Base-by-base conservation (phyloP, 495 filamentous ascomycete genomes). In the Neurospora sp. region DNA sequence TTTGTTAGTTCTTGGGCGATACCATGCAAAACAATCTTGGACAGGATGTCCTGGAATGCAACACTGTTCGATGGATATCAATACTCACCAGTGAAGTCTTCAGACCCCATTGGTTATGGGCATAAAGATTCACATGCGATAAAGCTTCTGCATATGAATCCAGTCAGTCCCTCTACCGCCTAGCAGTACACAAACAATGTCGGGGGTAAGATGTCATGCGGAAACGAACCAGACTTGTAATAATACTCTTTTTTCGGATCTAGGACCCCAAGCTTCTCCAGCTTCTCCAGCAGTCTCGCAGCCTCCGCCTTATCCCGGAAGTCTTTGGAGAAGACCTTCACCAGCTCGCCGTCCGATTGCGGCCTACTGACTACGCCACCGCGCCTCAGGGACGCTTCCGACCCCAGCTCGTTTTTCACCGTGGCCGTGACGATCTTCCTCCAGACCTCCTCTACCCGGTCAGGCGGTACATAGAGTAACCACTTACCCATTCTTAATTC, bases 241-340 rank as follows among this genome's bases (percentile, higher is more conserved):
- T 92, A 94, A 69, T 96, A 87, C 16, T 85, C 83, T 71, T 78
- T 83, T 0, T 82, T 81, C 4, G 73, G 72, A 27, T 83, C 83
- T 22, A 90, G 84, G 71, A 95, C 77, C 6, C 86, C 88, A 71
- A 93, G 77, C 61, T 87, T 82, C 53, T 86, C 84, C 74, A 96
- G 76, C 72, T 82, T 85, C 74, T 81, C 74, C 71, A 93, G 74
- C 18, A 96, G 90, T 45, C 91, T 84, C 72, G 82, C 87, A 27
- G 94, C 87, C 78, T 95, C 93, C 22, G 85, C 81, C 59, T 78
- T 81, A 75, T 96, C 91, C 40, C 80, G 81, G 78, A 91, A 94
- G 78, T 97, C 89, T 59, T 81, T 79, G 31, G 93, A 96, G 80
- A 96, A 97, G 3, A 96, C 83, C 71, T 90, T 93, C 42, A 96